Conservation (phyloP, 768 basidiomycete genomes). For the Sporobolomyces phaffii region DNA sequence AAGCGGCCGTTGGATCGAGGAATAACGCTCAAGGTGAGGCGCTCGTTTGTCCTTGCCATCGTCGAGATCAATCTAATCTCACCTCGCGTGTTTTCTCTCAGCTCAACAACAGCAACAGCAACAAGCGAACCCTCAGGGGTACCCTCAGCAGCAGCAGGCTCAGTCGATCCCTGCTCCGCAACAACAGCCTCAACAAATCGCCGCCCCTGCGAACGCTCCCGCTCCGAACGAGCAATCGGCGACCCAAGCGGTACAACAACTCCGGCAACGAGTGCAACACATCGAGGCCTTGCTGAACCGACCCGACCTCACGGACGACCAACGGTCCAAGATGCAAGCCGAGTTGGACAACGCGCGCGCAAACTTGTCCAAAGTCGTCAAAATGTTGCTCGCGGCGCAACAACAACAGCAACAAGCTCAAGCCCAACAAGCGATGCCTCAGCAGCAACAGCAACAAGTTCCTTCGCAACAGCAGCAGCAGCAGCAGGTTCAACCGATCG, state of each 20-base stretch:
- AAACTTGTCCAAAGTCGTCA: slow-evolving; percentile 32
- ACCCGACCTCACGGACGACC: slow-evolving; percentile 32
- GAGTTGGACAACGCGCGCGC: slow-evolving; percentile 31
- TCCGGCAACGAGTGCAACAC: slow-evolving; percentile 28
- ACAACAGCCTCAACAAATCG: not conserved
- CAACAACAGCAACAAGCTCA: slow-evolving; percentile 19
- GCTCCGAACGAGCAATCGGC: slow-evolving; percentile 8
- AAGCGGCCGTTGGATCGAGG: slow-evolving; percentile 24
- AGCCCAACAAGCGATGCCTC: not conserved
- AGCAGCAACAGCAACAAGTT: not conserved
- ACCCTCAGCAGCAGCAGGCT: not conserved
- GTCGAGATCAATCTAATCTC: too few species aligned
- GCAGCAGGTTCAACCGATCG: not conserved
- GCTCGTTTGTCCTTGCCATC: too few species aligned
- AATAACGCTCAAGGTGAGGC: slow-evolving; percentile 23
- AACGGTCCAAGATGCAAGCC: slow-evolving; percentile 29
- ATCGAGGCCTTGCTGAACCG: slow-evolving; percentile 32
- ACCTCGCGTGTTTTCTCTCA: not conserved
- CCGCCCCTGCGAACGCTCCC: not conserved
- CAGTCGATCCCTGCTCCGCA: not conserved
- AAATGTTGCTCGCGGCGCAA: slow-evolving; percentile 33
- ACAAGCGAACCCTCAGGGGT: not conserved
- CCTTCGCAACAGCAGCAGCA: not conserved
- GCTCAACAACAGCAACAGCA: slow-evolving; percentile 20
- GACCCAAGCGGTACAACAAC: slow-evolving; percentile 29